A percentile compares a stretch with the other conserved stretches of the same genome.
phyloP scores from a whole-genome alignment of 192 early-diverging fungal species.

The Backusella luteola region DNA sequence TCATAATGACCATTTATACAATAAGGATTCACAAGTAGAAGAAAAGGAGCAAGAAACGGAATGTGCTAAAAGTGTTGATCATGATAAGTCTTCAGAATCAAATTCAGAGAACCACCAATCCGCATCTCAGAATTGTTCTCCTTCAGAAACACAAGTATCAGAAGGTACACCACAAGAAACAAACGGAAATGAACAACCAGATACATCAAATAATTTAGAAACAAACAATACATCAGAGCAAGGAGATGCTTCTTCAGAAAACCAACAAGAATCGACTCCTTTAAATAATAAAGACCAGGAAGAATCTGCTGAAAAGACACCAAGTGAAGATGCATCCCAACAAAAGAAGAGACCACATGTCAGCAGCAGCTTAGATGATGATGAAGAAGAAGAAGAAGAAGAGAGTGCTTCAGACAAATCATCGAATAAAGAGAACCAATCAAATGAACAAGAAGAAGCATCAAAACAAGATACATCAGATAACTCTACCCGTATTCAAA shows the following conservation, averaged over 20 bases:
- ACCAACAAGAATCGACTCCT: neutral
- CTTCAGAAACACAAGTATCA: neutral
- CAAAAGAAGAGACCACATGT: neutral
- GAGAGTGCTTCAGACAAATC: no score
- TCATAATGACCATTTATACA: neutral
- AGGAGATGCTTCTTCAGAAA: neutral
- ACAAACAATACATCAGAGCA: neutral
- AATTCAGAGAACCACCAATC: neutral
- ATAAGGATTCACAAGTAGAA: neutral
- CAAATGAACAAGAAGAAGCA: neutral
- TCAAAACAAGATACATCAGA: neutral
- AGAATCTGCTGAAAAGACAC: no score
- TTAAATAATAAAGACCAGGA: no score
- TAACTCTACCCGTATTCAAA: neutral
- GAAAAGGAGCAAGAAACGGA: no score
- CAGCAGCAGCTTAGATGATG: neutral
- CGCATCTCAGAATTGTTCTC: neutral
- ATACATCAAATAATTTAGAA: neutral
- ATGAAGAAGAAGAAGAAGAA: neutral
- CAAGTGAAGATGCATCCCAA: no score
- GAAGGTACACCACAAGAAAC: neutral
- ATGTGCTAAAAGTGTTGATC: no score
- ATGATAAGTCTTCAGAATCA: no score
- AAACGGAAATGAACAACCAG: neutral
- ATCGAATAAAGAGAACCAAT: neutral